Evolutionary conservation across 768 basidiomycete species (phyloP).

Genomic region (Calocera viscosa): DNA sequence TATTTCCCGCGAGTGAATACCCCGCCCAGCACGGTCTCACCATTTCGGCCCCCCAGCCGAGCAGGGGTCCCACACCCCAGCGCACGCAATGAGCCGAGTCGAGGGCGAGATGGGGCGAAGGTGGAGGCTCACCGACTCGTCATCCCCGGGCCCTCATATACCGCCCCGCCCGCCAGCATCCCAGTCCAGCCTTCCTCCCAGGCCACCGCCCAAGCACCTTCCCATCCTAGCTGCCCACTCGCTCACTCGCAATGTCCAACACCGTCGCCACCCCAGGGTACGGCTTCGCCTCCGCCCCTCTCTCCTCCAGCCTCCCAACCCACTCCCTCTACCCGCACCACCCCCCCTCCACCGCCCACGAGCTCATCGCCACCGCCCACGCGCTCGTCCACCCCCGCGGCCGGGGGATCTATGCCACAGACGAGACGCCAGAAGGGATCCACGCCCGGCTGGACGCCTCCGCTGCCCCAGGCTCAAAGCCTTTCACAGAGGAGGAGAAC

Average conservation of each 20-base stretch:
- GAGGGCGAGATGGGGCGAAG: no score
- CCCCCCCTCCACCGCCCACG: constrained; percentile 31
- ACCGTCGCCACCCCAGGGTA: constrained; percentile 22
- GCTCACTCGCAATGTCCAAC: neutral
- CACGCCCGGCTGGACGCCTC: constrained; percentile 32
- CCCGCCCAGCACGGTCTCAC: no score
- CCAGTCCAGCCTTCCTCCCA: neutral
- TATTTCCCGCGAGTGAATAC: no score
- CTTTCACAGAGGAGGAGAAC: constrained; percentile 29
- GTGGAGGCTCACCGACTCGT: no score
- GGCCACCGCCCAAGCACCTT: neutral
- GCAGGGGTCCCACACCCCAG: no score
- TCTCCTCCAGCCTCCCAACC: neutral
- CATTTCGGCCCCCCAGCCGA: no score
- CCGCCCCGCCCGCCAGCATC: no score
- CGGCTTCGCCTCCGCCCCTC: constrained; percentile 26
- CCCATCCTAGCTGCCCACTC: neutral
- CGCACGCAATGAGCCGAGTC: no score
- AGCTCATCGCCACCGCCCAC: constrained; percentile 35
- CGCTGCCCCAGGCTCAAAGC: constrained; percentile 23
- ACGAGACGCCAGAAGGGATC: constrained; percentile 38
- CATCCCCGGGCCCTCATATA: no score
- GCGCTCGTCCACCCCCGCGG: constrained; percentile 38
- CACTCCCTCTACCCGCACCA: constrained; percentile 31
- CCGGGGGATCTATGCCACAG: constrained; percentile 44